These are phyloP conservation scores for Fusarium buharicum DNA, from an alignment of 2,329 filamentous ascomycete genomes.

Conservation along the genomic window DNA sequence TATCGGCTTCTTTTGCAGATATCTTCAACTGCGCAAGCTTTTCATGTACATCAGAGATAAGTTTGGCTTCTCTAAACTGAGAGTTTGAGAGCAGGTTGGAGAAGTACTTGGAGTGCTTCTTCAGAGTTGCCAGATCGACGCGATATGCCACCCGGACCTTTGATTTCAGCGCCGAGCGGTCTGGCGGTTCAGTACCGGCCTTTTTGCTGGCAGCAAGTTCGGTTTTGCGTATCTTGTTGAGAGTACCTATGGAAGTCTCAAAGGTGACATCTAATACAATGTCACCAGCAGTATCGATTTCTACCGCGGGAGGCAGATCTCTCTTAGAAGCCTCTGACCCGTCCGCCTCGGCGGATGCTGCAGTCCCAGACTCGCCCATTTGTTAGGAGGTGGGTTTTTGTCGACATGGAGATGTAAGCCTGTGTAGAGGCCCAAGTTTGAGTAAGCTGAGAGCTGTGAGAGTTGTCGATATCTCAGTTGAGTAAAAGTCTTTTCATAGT, in stretches of 20 bases:
- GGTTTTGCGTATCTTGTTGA: slow-evolving; percentile 58
- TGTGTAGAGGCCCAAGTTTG: slow-evolving; percentile 14
- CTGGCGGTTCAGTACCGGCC: slow-evolving; percentile 38
- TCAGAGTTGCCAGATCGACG: slow-evolving; percentile 67
- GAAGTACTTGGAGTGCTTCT: slow-evolving; percentile 75
- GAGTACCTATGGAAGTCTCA: slow-evolving; percentile 64
- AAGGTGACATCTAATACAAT: slow-evolving; percentile 74
- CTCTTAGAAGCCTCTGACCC: slow-evolving; percentile 44
- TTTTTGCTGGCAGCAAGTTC: slow-evolving; percentile 48
- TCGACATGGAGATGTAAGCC: slow-evolving; percentile 43
- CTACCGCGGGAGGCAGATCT: slow-evolving; percentile 54
- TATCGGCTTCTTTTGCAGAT: slow-evolving; percentile 60
- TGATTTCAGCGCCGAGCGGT: slow-evolving; percentile 50
- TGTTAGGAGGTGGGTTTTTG: slow-evolving; percentile 28
- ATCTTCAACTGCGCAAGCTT: slow-evolving; percentile 60
- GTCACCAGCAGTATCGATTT: slow-evolving; percentile 69
- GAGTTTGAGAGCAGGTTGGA: slow-evolving; percentile 71
- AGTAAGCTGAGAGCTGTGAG: slow-evolving; percentile 11
- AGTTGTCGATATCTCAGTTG: slow-evolving; percentile 12
- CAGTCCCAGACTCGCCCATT: slow-evolving; percentile 49
- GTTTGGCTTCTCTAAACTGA: slow-evolving; percentile 70
- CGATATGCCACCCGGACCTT: slow-evolving; percentile 64
- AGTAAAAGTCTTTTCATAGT: slow-evolving; percentile 17
- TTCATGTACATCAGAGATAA: slow-evolving; percentile 63
- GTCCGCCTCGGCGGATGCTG: slow-evolving; percentile 47